A percentile compares a stretch with the other conserved stretches of the same genome.
These are phyloP conservation scores for Amaranthus palmeri DNA, from an alignment of 148 eudicot genomes.

Conservation along the genomic window DNA sequence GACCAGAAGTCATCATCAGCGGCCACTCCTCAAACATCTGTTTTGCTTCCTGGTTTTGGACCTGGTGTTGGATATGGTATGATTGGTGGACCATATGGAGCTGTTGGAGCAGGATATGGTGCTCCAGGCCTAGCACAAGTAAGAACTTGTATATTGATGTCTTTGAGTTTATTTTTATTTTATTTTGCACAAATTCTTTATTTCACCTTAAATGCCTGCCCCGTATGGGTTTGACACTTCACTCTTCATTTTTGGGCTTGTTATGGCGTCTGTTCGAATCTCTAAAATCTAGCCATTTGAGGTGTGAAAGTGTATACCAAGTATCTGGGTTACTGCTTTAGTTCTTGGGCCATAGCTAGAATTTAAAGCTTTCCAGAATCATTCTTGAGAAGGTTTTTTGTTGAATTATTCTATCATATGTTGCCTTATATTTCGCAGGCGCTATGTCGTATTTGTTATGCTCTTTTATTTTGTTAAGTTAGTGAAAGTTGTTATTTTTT, in stretches of 20 bases:
- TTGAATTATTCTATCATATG: no score
- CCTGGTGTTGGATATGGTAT: constrained; percentile 74
- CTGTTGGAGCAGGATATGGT: constrained; percentile 66
- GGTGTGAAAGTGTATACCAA: background rate
- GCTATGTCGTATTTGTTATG: background rate
- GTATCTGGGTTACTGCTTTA: no score
- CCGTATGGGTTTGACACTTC: no score
- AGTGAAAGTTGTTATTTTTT: background rate
- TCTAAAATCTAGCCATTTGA: background rate
- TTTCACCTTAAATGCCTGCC: no score
- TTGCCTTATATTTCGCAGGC: background rate
- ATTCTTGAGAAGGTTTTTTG: background rate
- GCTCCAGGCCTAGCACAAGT: constrained; percentile 67
- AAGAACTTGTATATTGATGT: constrained; percentile 12
- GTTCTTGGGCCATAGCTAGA: no score
- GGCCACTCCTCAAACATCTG: constrained; percentile 50
- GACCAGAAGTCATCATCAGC: constrained; percentile 71
- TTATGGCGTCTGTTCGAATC: background rate
- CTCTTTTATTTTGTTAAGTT: background rate
- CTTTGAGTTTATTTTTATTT: background rate
- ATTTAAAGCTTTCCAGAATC: background rate
- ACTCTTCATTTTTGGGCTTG: background rate
- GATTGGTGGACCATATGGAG: constrained; percentile 65
- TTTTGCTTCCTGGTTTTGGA: constrained; percentile 59
- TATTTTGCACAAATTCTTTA: no score